phyloP scores from a whole-genome alignment of 2,329 filamentous ascomycete species.

The Hypoxylon sp. region DNA sequence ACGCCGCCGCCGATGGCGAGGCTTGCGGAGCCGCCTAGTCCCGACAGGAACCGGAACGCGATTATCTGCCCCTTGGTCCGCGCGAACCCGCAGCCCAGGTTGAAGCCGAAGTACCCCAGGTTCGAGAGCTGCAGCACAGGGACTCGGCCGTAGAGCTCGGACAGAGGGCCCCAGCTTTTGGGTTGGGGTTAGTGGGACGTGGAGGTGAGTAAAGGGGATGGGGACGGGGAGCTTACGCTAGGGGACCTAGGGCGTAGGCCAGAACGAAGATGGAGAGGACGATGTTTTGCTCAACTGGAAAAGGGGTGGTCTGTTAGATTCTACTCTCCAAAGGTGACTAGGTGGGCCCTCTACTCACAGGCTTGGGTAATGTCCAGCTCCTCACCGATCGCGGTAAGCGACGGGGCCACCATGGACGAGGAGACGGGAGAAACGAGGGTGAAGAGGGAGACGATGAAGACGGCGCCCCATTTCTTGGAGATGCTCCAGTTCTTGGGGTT shows the following conservation, averaged over 20 bases:
- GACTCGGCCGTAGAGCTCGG: conserved; percentile 68
- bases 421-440: conserved; percentile 72
- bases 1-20: conserved; percentile 56
- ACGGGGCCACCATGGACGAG: conserved; percentile 68
- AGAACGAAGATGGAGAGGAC: conserved; percentile 66
- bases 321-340: not conserved
- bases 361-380: conserved; percentile 65
- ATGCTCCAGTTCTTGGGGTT: conserved; percentile 69
- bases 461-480: conserved; percentile 68
- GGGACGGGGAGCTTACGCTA: conserved; percentile 53
- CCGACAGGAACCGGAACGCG: conserved; percentile 68
- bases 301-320: conserved; percentile 3
- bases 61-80: conserved; percentile 66
- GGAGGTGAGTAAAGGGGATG: not conserved
- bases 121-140: conserved; percentile 67
- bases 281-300: conserved; percentile 54
- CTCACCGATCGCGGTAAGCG: conserved; percentile 62
- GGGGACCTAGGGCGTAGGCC: conserved; percentile 65
- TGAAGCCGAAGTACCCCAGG: conserved; percentile 64
- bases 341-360: conserved; percentile 42
- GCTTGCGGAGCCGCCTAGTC: conserved; percentile 69
- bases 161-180: conserved; percentile 61
- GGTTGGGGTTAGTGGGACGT: conserved; percentile 10
- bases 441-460: conserved; percentile 67
- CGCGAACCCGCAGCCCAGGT: conserved; percentile 69